Conservation (phyloP, 2,329 filamentous ascomycete species). For the Phialophora macrospora region DNA sequence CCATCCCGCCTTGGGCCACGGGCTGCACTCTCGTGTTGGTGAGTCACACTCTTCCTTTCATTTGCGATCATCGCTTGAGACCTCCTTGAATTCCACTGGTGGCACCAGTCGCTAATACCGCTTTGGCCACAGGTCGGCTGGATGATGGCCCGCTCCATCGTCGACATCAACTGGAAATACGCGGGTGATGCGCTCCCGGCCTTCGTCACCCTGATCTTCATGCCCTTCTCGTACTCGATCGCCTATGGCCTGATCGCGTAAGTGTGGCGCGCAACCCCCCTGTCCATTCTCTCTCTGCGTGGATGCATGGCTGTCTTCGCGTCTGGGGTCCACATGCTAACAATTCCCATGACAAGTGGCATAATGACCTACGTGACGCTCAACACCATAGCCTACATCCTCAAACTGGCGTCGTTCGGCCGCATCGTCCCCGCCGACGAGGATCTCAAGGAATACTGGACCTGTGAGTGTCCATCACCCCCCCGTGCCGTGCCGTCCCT, state of each 20-base stretch:
- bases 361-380: slow-evolving; percentile 76
- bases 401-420: slow-evolving; percentile 69
- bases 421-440: slow-evolving; percentile 75
- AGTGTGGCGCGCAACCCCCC: neutral
- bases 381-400: slow-evolving; percentile 70
- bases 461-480: slow-evolving; percentile 59
- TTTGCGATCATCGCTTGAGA: neutral
- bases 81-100: neutral
- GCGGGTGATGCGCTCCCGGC: slow-evolving; percentile 82
- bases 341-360: slow-evolving; percentile 48
- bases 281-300: neutral
- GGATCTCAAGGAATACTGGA: slow-evolving; percentile 78
- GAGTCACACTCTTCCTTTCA: slow-evolving; percentile 48
- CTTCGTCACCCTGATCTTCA: slow-evolving; percentile 80
- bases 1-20: slow-evolving; percentile 86
- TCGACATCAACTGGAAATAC: slow-evolving; percentile 88
- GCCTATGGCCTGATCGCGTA: slow-evolving; percentile 78
- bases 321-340: neutral
- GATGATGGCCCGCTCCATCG: slow-evolving; percentile 51
- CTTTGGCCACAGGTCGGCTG: neutral
- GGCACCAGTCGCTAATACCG: neutral
- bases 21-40: slow-evolving; percentile 86
- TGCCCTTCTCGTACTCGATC: slow-evolving; percentile 90
- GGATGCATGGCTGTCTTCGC: neutral
- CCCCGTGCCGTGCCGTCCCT: too few species aligned